Evolutionary conservation across 192 early-diverging fungal species (phyloP), one percentile per base, ranked within the genome.

Genomic region (Mortierella antarctica): DNA sequence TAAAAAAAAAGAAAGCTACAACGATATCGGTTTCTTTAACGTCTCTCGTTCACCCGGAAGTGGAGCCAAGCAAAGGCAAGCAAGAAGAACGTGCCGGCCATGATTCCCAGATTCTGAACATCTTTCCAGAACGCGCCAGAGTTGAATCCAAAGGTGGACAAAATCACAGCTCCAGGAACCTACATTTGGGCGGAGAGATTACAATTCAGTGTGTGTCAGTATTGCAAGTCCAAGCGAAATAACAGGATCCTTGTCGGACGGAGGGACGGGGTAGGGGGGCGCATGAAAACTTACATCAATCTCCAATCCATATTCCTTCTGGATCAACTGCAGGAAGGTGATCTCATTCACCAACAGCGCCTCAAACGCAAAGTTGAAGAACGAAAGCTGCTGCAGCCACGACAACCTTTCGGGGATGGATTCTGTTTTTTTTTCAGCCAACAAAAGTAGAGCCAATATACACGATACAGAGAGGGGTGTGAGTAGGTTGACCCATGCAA

Each of bases 331-430:
- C 39, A 95, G 78, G 42, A 92, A 88, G 3, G 91, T 84, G 7
- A 97, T 85, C 77, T 97, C 96, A 65, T 96, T 97, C 23, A 95
- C 95, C n/a, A 95, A 77, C 21, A 97, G 67, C 0, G 96, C 94
- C 69, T 97, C 96, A 65, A 96, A 89, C 13, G 92, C 96, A 69
- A 91, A 88, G 59, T 97, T 96, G 69, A 96, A 97, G 62, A 95
- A 94, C 17, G 94, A 95, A 8, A 94, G 70, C 10, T 87, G 67
- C 64, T 94, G 88, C 17, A 93, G 62, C 89, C 90, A 93, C 14
- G 84, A 75, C 46, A 90, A 72, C 21, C 83, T 84, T 8, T 86
- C 76, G 5, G 93, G 89, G 55, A 94, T 92, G 6, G 64, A 66
- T 52, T 66, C 64, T 66, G 45, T 4, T 91, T 86, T 45, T 92